A percentile compares a stretch with the other conserved stretches of the same genome.
phyloP scores from a whole-genome alignment of 83 land plant species.

The Picea abies region DNA sequence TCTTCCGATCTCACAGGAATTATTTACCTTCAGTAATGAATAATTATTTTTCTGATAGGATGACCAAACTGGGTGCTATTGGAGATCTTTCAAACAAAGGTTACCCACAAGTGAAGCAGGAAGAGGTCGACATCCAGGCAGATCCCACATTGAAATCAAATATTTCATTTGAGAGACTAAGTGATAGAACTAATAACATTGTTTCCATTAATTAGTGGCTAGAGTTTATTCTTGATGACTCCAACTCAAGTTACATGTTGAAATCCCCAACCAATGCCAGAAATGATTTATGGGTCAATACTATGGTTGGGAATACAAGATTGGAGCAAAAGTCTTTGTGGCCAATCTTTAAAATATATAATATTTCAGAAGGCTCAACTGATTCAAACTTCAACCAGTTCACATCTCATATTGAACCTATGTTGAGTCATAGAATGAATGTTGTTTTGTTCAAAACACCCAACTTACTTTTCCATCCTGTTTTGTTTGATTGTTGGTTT shows the following conservation, averaged over 20 bases:
- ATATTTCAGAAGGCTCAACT: no score
- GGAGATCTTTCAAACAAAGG: not conserved
- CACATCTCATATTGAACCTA: no score
- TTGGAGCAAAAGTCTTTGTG: no score
- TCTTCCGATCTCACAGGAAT: no score
- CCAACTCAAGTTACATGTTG: not conserved
- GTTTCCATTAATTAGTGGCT: not conserved
- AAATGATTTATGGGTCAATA: conserved; percentile 1
- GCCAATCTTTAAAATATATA: no score
- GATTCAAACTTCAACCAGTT: no score
- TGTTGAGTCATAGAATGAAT: no score
- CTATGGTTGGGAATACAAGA: not conserved
- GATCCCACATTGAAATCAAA: not conserved
- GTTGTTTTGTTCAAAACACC: no score
- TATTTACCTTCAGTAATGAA: not conserved
- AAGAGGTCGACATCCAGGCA: not conserved
- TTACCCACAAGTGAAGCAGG: not conserved
- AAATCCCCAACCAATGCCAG: not conserved
- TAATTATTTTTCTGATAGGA: not conserved
- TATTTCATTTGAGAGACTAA: not conserved
- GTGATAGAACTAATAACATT: not conserved
- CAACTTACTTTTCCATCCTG: no score
- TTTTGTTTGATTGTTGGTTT: no score
- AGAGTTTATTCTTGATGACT: not conserved
- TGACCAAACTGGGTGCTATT: not conserved